These are phyloP conservation scores for Calonectria pseudoreteaudii DNA, from an alignment of 2,329 filamentous ascomycete species.

Conservation along the genomic window DNA sequence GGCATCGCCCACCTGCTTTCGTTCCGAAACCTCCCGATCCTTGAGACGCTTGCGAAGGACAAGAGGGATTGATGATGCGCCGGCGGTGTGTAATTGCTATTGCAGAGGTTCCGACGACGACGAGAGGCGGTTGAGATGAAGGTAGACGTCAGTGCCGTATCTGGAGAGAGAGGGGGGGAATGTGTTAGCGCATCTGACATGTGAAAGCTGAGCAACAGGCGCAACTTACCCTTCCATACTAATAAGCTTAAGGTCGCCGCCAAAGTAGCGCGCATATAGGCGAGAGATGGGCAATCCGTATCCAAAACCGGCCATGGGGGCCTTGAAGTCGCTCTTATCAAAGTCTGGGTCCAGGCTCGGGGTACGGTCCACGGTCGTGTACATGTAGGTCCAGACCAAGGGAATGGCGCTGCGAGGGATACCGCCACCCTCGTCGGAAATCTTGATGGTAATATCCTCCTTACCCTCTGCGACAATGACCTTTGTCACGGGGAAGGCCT, in stretches of 20 bases:
- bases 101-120: conserved; percentile 96
- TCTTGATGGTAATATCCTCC: conserved; percentile 99
- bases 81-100: conserved; percentile 78
- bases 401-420: conserved; percentile 94
- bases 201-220: conserved; percentile 9
- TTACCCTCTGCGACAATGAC: conserved; percentile 98
- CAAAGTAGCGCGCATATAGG: conserved; percentile 96
- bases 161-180: conserved; percentile 57
- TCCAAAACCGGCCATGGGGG: conserved; percentile 99
- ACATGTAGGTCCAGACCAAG: conserved; percentile 99
- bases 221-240: conserved; percentile 95
- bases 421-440: conserved; percentile 95
- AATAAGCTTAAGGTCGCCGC: conserved; percentile 95
- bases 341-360: conserved; percentile 97
- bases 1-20: conserved; percentile 90
- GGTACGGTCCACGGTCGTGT: conserved; percentile 96
- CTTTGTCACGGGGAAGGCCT: conserved; percentile 96
- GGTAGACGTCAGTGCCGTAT: conserved; percentile 98
- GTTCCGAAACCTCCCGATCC: conserved; percentile 81
- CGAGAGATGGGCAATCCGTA: conserved; percentile 95
- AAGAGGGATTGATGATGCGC: conserved; percentile 48
- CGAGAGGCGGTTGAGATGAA: conserved; percentile 94
- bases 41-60: conserved; percentile 74
- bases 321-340: conserved; percentile 99
- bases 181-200: conserved; percentile 23